phyloP scores from a whole-genome alignment of 495 filamentous ascomycete species.

The Tuber microsphaerosporum region DNA sequence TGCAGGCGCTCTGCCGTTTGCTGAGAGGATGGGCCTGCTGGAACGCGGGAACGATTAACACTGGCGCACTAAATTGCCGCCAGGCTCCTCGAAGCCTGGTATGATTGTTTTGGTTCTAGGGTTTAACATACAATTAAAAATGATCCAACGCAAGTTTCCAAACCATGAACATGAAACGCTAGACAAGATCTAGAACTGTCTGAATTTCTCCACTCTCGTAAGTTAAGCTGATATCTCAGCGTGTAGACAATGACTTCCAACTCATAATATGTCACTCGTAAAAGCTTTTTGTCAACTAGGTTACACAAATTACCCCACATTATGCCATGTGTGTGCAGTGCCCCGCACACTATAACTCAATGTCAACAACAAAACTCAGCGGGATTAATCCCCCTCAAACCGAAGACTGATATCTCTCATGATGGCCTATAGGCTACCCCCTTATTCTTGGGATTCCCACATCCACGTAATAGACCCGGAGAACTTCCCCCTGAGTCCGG shows the following conservation, averaged over 20 bases:
- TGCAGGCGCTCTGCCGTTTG: background rate
- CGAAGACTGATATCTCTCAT: background rate
- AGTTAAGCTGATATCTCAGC: background rate
- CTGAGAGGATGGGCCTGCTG: background rate
- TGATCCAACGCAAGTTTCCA: background rate
- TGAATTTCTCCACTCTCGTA: background rate
- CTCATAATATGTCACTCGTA: background rate
- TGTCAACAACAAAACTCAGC: constrained; percentile 2
- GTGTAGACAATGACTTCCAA: background rate
- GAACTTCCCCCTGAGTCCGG: background rate
- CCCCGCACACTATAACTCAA: background rate
- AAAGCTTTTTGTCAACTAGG: background rate
- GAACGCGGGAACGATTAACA: background rate
- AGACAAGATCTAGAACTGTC: background rate
- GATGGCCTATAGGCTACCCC: background rate
- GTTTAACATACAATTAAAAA: background rate
- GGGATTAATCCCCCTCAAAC: background rate
- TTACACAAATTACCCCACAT: constrained; percentile 3
- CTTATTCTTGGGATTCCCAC: constrained; percentile 1
- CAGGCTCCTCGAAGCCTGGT: background rate
- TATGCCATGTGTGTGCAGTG: background rate
- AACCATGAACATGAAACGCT: background rate
- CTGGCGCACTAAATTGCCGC: background rate
- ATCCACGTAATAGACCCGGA: background rate
- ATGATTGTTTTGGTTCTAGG: background rate